A percentile compares a stretch with the other conserved stretches of the same genome.
Evolutionary conservation across 2,329 filamentous ascomycete genomes (phyloP).

Genomic region (Didymella arachidicola): DNA sequence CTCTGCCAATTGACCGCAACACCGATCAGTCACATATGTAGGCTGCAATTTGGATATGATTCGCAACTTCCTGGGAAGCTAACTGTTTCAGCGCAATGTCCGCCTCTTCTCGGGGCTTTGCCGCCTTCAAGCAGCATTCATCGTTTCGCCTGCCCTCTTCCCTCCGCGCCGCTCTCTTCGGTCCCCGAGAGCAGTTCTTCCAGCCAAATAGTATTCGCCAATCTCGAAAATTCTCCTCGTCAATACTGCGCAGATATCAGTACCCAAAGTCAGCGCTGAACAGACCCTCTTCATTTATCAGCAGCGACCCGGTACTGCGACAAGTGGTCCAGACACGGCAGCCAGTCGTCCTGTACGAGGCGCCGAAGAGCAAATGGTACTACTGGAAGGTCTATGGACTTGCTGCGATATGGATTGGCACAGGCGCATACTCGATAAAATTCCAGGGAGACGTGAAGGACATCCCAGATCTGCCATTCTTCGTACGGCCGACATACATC

Average conservation of each 20-base stretch:
- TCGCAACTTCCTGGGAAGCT: background rate
- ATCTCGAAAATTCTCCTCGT: conserved; percentile 37
- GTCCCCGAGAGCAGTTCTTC: conserved; percentile 34
- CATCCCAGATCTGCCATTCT: conserved; percentile 39
- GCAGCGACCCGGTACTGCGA: conserved; percentile 45
- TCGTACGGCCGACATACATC: conserved; percentile 46
- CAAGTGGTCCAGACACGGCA: conserved; percentile 40
- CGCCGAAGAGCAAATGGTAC: conserved; percentile 38
- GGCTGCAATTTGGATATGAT: conserved; percentile 3
- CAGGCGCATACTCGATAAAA: conserved; percentile 41
- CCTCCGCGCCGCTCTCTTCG: conserved; percentile 43
- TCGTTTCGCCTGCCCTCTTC: conserved; percentile 45
- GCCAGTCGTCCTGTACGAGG: conserved; percentile 47
- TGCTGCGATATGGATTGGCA: conserved; percentile 36
- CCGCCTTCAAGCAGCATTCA: conserved; percentile 36
- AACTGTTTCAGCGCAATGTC: conserved; percentile 34
- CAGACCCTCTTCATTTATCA: conserved; percentile 29
- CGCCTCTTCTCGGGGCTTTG: conserved; percentile 42
- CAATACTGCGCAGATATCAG: conserved; percentile 35
- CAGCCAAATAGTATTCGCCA: conserved; percentile 22
- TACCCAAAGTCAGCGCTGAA: conserved; percentile 22
- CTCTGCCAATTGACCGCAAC: conserved; percentile 9
- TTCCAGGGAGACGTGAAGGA: conserved; percentile 45
- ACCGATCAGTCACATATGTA: background rate
- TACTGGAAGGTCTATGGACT: conserved; percentile 40